phyloP scores from a whole-genome alignment of 768 basidiomycete genomes.

The Lactarius quietus region DNA sequence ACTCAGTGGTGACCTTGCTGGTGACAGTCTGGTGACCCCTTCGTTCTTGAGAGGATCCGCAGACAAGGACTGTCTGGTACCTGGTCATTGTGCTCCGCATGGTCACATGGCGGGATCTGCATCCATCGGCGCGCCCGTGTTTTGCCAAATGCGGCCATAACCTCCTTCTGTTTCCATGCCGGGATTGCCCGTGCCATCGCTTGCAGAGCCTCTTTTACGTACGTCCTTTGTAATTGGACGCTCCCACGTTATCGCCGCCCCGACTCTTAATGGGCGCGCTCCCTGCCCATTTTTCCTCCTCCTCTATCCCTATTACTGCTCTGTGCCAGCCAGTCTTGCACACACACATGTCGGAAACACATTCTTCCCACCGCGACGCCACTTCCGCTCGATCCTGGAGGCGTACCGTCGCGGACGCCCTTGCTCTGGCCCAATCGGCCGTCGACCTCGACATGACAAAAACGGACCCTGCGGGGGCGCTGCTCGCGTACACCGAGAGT shows the following conservation, averaged over 20 bases:
- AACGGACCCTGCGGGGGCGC: slow-evolving; percentile 8
- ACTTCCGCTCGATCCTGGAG: slow-evolving; percentile 16
- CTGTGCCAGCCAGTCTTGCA: neutral
- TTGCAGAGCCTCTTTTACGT: neutral
- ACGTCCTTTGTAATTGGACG: neutral
- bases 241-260: neutral
- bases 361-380: neutral
- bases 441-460: slow-evolving; percentile 15
- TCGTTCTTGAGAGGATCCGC: neutral
- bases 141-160: neutral
- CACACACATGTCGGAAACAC: neutral
- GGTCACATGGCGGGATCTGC: neutral
- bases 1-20: neutral
- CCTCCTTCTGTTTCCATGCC: neutral
- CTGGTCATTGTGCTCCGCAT: neutral
- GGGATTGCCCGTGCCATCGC: neutral
- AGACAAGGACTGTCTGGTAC: neutral
- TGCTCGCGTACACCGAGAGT: slow-evolving; percentile 13
- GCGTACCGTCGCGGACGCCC: slow-evolving; percentile 8
- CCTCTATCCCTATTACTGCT: neutral
- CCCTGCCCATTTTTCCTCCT: neutral
- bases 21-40: no score
- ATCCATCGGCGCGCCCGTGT: neutral
- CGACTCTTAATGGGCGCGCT: neutral
- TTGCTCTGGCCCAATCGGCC: slow-evolving; percentile 11